Evolutionary conservation across 1,284 basidiomycete genomes (phyloP).

Genomic region (Apiotrichum gracile): DNA sequence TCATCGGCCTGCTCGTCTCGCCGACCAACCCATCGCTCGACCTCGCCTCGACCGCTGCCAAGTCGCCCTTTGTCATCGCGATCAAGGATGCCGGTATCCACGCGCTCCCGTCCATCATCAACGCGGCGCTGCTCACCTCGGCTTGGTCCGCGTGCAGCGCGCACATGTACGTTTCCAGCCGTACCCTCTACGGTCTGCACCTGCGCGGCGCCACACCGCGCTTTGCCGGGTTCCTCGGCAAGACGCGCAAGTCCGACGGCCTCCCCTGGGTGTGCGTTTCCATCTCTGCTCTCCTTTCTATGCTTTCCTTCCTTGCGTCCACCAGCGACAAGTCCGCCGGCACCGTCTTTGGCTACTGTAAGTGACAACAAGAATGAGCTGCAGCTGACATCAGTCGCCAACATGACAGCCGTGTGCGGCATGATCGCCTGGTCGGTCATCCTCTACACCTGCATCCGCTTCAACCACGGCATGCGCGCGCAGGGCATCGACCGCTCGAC

Average conservation of each 20-base stretch:
- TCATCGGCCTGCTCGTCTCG: slow-evolving; percentile 69
- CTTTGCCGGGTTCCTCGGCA: slow-evolving; percentile 16
- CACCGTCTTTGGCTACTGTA: slow-evolving; percentile 63
- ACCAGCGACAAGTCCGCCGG: slow-evolving; percentile 50
- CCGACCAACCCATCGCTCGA: slow-evolving; percentile 57
- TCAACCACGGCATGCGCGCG: slow-evolving; percentile 65
- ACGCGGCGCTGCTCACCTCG: slow-evolving; percentile 56
- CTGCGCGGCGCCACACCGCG: slow-evolving; percentile 64
- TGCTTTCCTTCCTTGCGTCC: slow-evolving; percentile 28
- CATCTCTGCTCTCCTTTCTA: slow-evolving; percentile 20
- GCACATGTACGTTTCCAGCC: slow-evolving; percentile 54
- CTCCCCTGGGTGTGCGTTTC: slow-evolving; percentile 28
- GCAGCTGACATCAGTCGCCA: slow-evolving; percentile 47
- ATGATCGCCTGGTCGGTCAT: slow-evolving; percentile 73
- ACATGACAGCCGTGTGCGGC: slow-evolving; percentile 55
- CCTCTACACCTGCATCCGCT: slow-evolving; percentile 68
- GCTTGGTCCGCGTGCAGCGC: slow-evolving; percentile 56
- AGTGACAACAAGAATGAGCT: neutral
- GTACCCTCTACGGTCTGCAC: slow-evolving; percentile 53
- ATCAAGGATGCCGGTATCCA: slow-evolving; percentile 64
- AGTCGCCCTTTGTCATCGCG: slow-evolving; percentile 75
- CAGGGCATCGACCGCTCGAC: slow-evolving; percentile 54
- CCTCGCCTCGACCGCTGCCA: slow-evolving; percentile 58
- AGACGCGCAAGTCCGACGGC: slow-evolving; percentile 33
- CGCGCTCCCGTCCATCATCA: slow-evolving; percentile 59